Conservation (phyloP, 805 yeast species). For the Starmera pachycereana region DNA sequence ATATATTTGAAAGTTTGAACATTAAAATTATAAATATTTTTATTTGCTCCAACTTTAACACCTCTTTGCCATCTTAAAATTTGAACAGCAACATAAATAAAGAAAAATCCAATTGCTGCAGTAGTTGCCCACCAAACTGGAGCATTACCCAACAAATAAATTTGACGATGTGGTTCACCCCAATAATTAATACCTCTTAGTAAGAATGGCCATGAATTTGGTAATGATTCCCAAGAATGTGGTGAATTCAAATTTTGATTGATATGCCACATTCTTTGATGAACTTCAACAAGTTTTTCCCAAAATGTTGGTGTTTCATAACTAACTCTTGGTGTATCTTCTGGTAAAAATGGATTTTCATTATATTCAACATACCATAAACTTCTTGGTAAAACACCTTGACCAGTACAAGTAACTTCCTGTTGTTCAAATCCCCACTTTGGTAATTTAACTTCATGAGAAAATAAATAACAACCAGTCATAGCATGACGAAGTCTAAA, state of each 20-base stretch:
- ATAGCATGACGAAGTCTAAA: conserved; percentile 71
- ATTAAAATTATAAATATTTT: conserved; percentile 54
- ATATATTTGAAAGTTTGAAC: conserved; percentile 50
- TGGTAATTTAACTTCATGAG: conserved; percentile 69
- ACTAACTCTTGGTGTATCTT: conserved; percentile 35
- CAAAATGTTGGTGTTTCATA: conserved; percentile 46
- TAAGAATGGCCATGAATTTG: conserved; percentile 66
- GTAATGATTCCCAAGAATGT: conserved; percentile 64
- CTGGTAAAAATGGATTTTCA: conserved; percentile 35
- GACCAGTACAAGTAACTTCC: conserved; percentile 73
- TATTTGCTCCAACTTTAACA: conserved; percentile 35
- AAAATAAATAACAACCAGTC: conserved; percentile 68
- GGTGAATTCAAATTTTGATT: conserved; percentile 59
- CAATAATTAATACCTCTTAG: conserved; percentile 77
- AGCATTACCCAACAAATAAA: conserved; percentile 73
- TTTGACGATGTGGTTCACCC: conserved; percentile 48
- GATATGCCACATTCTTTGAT: conserved; percentile 67
- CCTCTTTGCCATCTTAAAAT: conserved; percentile 59
- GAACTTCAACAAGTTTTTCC: conserved; percentile 55
- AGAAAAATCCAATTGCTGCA: conserved; percentile 39
- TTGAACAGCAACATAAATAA: conserved; percentile 30
- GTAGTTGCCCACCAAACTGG: conserved; percentile 69
- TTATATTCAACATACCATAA: conserved; percentile 73
- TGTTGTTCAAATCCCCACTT: conserved; percentile 80
- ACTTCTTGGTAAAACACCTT: conserved; percentile 49